Percentiles rank a stretch among this genome's conserved stretches.
Conservation (phyloP, 306 rosid species). For the Prunus davidiana region DNA sequence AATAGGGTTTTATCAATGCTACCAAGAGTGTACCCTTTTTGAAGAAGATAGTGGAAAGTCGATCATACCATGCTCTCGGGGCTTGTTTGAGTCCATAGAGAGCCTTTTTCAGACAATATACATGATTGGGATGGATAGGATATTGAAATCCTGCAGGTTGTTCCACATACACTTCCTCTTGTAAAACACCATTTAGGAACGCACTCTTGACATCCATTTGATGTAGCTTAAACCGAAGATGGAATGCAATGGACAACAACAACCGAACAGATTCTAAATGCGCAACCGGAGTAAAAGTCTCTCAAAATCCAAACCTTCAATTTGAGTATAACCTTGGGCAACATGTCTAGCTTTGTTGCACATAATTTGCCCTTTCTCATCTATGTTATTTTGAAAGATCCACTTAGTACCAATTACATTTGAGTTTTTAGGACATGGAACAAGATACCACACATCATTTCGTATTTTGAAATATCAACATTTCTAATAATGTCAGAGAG, state of each 20-base stretch:
- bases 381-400: not conserved
- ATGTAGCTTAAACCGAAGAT: not conserved
- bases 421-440: not conserved
- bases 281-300: not conserved
- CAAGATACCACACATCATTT: not conserved
- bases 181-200: not conserved
- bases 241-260: not conserved
- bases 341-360: not conserved
- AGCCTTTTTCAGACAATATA: not conserved
- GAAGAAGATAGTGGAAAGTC: rapidly evolving
- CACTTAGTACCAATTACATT: not conserved
- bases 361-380: not conserved
- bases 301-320: not conserved
- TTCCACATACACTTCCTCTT: not conserved
- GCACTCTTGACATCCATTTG: constrained; percentile 6
- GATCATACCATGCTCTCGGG: not conserved
- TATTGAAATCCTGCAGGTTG: not conserved
- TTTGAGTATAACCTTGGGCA: not conserved
- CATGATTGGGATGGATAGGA: not conserved
- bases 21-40: not conserved
- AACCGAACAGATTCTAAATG: not conserved
- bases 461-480: not conserved
- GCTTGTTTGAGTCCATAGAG: not conserved
- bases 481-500: not conserved
- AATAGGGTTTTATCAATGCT: not conserved